phyloP scores from a whole-genome alignment of 345 rosid genomes.

The Rhizophora mangle region DNA sequence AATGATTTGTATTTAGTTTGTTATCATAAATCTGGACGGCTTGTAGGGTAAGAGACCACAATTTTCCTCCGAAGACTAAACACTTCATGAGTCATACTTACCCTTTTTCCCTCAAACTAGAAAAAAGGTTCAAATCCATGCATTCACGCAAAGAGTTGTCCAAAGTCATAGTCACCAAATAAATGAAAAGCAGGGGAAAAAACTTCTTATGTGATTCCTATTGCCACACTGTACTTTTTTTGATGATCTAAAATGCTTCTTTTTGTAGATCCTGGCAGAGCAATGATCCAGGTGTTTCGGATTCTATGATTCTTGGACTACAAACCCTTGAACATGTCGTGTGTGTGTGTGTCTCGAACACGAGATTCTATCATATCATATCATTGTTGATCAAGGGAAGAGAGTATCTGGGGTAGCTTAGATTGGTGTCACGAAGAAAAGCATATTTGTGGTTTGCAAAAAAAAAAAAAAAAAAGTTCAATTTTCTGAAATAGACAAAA shows the following conservation, averaged over 20 bases:
- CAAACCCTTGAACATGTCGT: constrained; percentile 59
- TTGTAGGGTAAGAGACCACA: background rate
- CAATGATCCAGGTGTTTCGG: constrained; percentile 48
- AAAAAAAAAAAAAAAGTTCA: constrained; percentile 33
- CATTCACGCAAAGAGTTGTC: background rate
- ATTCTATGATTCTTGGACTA: constrained; percentile 45
- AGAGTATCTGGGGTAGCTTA: constrained; percentile 67
- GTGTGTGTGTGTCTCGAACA: constrained; percentile 60
- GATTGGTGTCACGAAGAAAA: constrained; percentile 65
- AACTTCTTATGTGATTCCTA: background rate
- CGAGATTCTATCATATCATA: constrained; percentile 60
- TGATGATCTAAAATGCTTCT: constrained; percentile 13
- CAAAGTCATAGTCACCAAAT: background rate
- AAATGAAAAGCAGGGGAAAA: background rate
- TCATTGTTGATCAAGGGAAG: constrained; percentile 80
- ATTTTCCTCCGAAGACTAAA: background rate
- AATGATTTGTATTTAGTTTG: background rate
- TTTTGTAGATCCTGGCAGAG: constrained; percentile 31
- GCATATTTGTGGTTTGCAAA: constrained; percentile 33
- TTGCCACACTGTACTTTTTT: background rate
- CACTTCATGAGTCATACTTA: background rate
- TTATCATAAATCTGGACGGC: background rate
- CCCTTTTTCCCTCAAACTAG: background rate
- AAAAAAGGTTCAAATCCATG: background rate
- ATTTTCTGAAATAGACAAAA: constrained; percentile 20